phyloP scores from a whole-genome alignment of 805 yeast genomes.

The Ogataea degrootiae region DNA sequence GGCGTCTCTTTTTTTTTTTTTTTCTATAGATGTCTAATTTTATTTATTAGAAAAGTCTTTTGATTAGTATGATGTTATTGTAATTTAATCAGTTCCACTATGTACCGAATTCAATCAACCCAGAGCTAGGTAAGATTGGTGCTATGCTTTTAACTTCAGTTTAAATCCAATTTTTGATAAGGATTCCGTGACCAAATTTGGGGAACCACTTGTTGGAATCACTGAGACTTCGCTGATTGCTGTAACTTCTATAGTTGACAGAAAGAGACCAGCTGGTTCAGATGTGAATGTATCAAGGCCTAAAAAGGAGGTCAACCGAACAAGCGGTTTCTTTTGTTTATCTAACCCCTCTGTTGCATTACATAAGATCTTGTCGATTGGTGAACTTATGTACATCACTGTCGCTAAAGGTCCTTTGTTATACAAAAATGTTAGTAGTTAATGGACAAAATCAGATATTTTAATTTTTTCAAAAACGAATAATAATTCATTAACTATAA shows the following conservation, averaged over 20 bases:
- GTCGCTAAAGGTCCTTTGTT: constrained; percentile 85
- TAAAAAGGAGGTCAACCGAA: constrained; percentile 44
- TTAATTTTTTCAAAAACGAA: no score
- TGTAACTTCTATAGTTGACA: neutral
- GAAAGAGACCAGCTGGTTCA: constrained; percentile 1
- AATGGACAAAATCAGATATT: no score
- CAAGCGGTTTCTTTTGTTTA: constrained; percentile 75
- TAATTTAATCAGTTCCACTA: no score
- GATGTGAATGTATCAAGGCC: neutral
- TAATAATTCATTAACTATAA: no score
- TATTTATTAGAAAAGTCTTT: no score
- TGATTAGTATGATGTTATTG: no score
- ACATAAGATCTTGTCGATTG: constrained; percentile 78
- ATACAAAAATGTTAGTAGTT: constrained; percentile 31
- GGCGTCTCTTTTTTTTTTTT: no score
- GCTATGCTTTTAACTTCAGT: constrained; percentile 61
- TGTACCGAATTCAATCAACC: no score
- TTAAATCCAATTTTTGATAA: constrained; percentile 22
- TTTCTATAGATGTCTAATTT: no score
- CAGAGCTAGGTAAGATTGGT: constrained; percentile 39
- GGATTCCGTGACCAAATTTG: constrained; percentile 15
- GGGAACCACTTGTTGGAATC: constrained; percentile 5
- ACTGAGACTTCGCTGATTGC: neutral
- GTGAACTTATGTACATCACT: constrained; percentile 60
- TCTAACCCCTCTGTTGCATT: constrained; percentile 73